Percentiles rank a stretch among this genome's conserved stretches.
Evolutionary conservation across 768 basidiomycete genomes (phyloP).

Genomic region (Lentinula aciculospora): DNA sequence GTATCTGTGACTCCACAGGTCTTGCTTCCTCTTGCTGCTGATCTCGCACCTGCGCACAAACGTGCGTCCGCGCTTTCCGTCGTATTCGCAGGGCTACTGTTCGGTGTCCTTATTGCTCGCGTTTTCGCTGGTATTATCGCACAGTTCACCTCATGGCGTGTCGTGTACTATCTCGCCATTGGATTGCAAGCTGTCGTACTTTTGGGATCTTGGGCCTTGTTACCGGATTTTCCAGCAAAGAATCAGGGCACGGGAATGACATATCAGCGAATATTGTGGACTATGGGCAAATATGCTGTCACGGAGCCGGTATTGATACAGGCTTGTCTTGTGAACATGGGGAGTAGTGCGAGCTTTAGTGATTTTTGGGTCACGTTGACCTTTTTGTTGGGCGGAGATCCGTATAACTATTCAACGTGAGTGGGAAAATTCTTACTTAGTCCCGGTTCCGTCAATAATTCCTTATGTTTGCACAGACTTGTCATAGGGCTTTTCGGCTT

Average conservation of each 20-base stretch:
- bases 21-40: constrained; percentile 72
- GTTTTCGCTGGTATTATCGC: constrained; percentile 74
- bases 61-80: constrained; percentile 75
- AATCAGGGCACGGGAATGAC: constrained; percentile 43
- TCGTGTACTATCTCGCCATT: constrained; percentile 75
- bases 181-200: constrained; percentile 61
- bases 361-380: constrained; percentile 74
- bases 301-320: constrained; percentile 81
- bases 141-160: constrained; percentile 64
- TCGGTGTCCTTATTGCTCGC: constrained; percentile 71
- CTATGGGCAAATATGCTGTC: constrained; percentile 71
- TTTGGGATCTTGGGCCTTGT: constrained; percentile 49
- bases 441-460: not conserved
- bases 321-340: constrained; percentile 53
- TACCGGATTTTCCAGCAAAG: constrained; percentile 86
- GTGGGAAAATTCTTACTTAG: constrained; percentile 14
- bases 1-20: constrained; percentile 72
- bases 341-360: constrained; percentile 52
- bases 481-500: constrained; percentile 53
- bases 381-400: constrained; percentile 72
- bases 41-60: constrained; percentile 70
- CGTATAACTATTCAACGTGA: constrained; percentile 73
- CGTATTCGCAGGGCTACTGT: constrained; percentile 59
- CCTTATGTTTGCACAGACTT: constrained; percentile 18
- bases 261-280: constrained; percentile 64